Conservation (phyloP, 257 asterid species). For the Lithospermum erythrorhizon region DNA sequence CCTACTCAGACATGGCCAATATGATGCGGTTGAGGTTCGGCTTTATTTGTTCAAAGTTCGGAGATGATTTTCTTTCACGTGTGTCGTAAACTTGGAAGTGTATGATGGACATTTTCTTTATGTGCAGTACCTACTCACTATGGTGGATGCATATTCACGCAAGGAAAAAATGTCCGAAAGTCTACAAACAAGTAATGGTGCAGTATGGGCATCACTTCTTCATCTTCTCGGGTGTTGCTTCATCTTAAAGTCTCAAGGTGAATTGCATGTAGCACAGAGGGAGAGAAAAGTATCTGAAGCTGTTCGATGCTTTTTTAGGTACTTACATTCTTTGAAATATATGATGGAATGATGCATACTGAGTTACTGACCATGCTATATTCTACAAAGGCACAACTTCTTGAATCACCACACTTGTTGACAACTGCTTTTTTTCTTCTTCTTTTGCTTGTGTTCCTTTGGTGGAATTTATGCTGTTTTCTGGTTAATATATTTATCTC, state of each 20-base stretch:
- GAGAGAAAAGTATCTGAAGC: constrained; percentile 75
- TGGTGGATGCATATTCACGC: constrained; percentile 69
- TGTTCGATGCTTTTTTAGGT: constrained; percentile 85
- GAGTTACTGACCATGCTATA: too few relatives aligned
- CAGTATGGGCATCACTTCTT: constrained; percentile 45
- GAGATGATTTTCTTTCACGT: neutral
- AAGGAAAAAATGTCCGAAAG: constrained; percentile 66
- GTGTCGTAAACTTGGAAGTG: constrained; percentile 13
- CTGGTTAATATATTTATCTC: too few relatives aligned
- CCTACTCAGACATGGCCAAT: constrained; percentile 73
- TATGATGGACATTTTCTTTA: constrained; percentile 17
- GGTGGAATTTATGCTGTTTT: too few relatives aligned
- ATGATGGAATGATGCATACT: too few relatives aligned
- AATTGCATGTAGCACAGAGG: constrained; percentile 40
- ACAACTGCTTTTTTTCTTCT: too few relatives aligned
- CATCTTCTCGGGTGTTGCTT: constrained; percentile 96
- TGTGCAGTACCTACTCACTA: constrained; percentile 60
- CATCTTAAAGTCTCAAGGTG: constrained; percentile 67
- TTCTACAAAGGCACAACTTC: too few relatives aligned
- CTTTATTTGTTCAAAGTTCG: constrained; percentile 13
- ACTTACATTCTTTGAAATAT: neutral
- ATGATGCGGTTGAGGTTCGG: constrained; percentile 69
- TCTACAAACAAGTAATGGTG: constrained; percentile 47
- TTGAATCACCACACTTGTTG: too few relatives aligned
- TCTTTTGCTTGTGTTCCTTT: too few relatives aligned